Percentiles rank a stretch among this genome's conserved stretches.
Conservation (phyloP, 2,329 filamentous ascomycete genomes). For the Anisogramma anomala region DNA sequence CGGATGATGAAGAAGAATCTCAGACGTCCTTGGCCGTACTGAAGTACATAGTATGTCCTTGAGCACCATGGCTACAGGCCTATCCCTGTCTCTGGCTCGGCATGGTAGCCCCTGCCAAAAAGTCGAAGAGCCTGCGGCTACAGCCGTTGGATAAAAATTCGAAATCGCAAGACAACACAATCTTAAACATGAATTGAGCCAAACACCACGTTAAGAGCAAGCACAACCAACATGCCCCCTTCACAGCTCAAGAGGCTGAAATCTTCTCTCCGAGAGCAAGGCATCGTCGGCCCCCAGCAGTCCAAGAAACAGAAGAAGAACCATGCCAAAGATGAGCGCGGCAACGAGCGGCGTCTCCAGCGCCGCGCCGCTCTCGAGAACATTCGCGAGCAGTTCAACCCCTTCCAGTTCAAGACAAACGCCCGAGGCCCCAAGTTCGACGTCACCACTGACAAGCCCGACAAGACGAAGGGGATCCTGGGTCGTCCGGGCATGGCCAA, state of each 20-base stretch:
- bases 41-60: no score
- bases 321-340: slow-evolving; percentile 53
- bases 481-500: slow-evolving; percentile 76
- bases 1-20: background rate
- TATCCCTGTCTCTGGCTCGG: no score
- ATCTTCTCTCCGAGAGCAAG: slow-evolving; percentile 76
- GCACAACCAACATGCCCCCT: slow-evolving; percentile 58
- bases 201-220: background rate
- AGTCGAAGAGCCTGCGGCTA: no score
- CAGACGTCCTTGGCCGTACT: no score
- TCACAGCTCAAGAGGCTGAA: slow-evolving; percentile 96
- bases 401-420: slow-evolving; percentile 83
- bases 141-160: no score
- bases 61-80: no score
- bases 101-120: no score
- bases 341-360: slow-evolving; percentile 61
- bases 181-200: background rate
- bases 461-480: slow-evolving; percentile 47
- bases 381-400: slow-evolving; percentile 95
- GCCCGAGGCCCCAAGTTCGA: slow-evolving; percentile 73
- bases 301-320: slow-evolving; percentile 90
- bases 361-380: slow-evolving; percentile 66
- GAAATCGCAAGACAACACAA: no score
- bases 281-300: slow-evolving; percentile 80
- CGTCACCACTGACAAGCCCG: slow-evolving; percentile 57